Percentiles rank a stretch among this genome's conserved stretches.
These are phyloP conservation scores for Butyriboletus appendiculatus DNA, from an alignment of 1,284 basidiomycete species.

Conservation along the genomic window DNA sequence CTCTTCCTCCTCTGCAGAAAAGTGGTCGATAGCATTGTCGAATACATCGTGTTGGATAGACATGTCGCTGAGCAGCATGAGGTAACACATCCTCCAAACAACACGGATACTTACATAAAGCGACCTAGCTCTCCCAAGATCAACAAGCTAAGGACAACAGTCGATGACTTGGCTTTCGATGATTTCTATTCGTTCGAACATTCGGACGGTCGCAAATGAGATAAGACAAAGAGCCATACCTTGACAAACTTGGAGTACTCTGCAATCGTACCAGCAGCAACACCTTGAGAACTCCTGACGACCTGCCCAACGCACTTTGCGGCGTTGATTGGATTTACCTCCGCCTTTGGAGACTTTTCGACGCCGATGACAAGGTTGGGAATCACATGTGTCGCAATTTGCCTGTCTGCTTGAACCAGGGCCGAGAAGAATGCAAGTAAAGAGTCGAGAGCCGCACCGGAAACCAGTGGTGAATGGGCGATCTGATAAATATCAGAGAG, in stretches of 20 bases:
- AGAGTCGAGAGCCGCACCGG: conserved; percentile 76
- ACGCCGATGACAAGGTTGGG: conserved; percentile 66
- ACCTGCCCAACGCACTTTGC: conserved; percentile 84
- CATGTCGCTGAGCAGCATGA: conserved; percentile 66
- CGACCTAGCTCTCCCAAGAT: conserved; percentile 91
- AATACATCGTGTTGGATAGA: conserved; percentile 77
- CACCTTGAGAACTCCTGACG: conserved; percentile 64
- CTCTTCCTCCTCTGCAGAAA: conserved; percentile 79
- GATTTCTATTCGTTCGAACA: conserved; percentile 42
- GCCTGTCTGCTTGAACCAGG: conserved; percentile 79
- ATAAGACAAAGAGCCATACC: conserved; percentile 40
- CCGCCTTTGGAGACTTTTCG: conserved; percentile 57
- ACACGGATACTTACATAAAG: conserved; percentile 59
- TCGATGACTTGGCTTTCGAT: conserved; percentile 65
- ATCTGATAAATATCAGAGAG: conserved; percentile 71
- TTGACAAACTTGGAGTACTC: conserved; percentile 80
- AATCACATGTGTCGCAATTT: conserved; percentile 78
- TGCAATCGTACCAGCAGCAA: conserved; percentile 79
- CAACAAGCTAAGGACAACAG: conserved; percentile 80
- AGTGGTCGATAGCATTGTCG: conserved; percentile 69
- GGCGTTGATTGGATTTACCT: conserved; percentile 66
- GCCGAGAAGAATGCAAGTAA: conserved; percentile 80
- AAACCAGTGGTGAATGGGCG: conserved; percentile 75
- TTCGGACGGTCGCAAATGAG: neutral
- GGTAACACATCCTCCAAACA: neutral